Conservation (phyloP, 805 yeast genomes). For the Saturnispora besseyi region DNA sequence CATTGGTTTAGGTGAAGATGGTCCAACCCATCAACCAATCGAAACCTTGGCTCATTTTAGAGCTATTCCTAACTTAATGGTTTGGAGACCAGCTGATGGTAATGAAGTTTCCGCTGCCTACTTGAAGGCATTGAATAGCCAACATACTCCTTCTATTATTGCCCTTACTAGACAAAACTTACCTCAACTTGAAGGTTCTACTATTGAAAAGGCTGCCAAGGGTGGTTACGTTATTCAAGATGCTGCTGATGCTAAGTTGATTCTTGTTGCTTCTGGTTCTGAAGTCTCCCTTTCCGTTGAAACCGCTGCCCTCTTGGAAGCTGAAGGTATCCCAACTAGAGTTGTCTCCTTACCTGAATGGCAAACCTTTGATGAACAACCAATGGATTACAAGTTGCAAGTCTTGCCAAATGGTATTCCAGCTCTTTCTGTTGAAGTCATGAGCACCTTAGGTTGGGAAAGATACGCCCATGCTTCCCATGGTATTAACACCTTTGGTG, state of each 20-base stretch:
- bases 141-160: constrained; percentile 60
- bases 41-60: constrained; percentile 82
- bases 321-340: constrained; percentile 60
- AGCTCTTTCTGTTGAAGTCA: constrained; percentile 86
- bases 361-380: constrained; percentile 79
- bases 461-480: constrained; percentile 94
- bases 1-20: constrained; percentile 87
- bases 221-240: constrained; percentile 83
- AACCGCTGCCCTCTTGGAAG: constrained; percentile 64
- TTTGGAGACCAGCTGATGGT: constrained; percentile 94
- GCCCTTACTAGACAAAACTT: constrained; percentile 81
- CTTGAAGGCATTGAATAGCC: constrained; percentile 51
- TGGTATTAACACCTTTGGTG: constrained; percentile 94
- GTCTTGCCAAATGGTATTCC: constrained; percentile 95
- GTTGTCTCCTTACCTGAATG: constrained; percentile 93
- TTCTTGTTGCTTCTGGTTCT: constrained; percentile 88
- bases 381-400: constrained; percentile 67
- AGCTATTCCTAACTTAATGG: constrained; percentile 73
- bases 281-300: constrained; percentile 81
- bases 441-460: constrained; percentile 87
- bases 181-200: constrained; percentile 89
- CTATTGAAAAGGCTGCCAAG: constrained; percentile 82
- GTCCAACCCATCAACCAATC: constrained; percentile 90
- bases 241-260: constrained; percentile 55
- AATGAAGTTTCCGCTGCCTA: constrained; percentile 83